Evolutionary conservation across 78 protist species (phyloP), one percentile per base, ranked within the genome.

Genomic region (Planoprotostelium fungivorum): DNA sequence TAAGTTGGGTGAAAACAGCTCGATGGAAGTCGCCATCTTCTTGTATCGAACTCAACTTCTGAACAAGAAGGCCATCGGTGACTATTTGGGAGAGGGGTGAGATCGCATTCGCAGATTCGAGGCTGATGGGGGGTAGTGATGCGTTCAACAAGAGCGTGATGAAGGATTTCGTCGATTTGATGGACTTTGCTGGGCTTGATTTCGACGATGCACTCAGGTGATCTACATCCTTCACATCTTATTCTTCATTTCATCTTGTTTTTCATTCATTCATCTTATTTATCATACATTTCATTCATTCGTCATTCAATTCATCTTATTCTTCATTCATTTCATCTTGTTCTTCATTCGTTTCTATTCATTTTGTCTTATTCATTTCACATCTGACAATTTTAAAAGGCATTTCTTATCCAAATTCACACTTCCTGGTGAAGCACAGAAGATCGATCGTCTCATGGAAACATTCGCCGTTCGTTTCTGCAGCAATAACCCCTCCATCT

Each of bases 381-480:
- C 16, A 51, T 5, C n/a, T 25, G 73, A 51, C 73, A 51, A 51
- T 25, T 51, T 51, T 51, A 5, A 51, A 38, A 93, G 99, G 35
- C 88, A 38, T 35, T 96, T 96, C 90, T 88, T 96, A 34, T 36
- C 90, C 10, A 86, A 86, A 28, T 98, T 98, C 91, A 90, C 96
- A 16, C 90, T 99, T 35, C 98, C 98, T 0, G 99, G 99, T 36
- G 99, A 99, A 88, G 98, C 98, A n/a, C 99, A 96, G 93, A 96
- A 98, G 89, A 95, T 99, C 28, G 99, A 98, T 86, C 93, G 99
- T 9, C 92, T 98, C 86, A 96, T 99, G 98, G 99, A 97, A 36
- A 91, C 95, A 85, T 99, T 99, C 85, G 98, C 99, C 0, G 96
- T 91, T 89, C 84, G 96, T 29, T 99, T 84, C 92, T 96, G 87